Conservation (phyloP, 192 early-diverging fungal species). For the Backusella tarrabulga region DNA sequence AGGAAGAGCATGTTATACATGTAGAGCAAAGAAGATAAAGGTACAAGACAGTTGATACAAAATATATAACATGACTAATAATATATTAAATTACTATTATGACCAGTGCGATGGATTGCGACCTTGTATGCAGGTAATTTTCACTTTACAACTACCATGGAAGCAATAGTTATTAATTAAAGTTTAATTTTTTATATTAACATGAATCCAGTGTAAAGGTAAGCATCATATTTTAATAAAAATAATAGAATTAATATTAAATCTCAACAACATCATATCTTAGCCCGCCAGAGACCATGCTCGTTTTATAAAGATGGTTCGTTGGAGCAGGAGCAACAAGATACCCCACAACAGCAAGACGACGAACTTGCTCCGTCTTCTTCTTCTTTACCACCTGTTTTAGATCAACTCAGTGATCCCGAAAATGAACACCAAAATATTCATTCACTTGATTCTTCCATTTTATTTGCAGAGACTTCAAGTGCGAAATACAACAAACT, state of each 20-base stretch:
- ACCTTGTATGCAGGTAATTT: constrained; percentile 29
- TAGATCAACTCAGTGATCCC: not conserved
- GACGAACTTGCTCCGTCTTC: not conserved
- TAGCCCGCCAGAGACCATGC: constrained; percentile 31
- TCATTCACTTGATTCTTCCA: not conserved
- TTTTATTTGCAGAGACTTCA: not conserved
- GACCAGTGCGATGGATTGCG: constrained; percentile 27
- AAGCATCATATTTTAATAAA: not conserved
- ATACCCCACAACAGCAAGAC: not conserved
- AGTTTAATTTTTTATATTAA: not conserved
- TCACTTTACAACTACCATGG: not conserved
- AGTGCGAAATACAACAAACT: not conserved
- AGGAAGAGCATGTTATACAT: constrained; percentile 21
- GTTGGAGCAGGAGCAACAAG: not conserved
- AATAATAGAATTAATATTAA: not conserved
- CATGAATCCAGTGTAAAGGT: constrained; percentile 24
- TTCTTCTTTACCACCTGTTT: not conserved
- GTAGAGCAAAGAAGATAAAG: constrained; percentile 24
- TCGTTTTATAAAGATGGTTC: constrained; percentile 30
- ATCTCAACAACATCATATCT: not conserved
- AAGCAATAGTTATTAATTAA: not conserved
- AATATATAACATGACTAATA: not conserved
- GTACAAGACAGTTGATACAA: not conserved
- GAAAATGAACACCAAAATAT: not conserved
- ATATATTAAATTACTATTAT: not conserved